Evolutionary conservation across 1,284 basidiomycete genomes (phyloP).

Genomic region (Sanghuangporus baumii): DNA sequence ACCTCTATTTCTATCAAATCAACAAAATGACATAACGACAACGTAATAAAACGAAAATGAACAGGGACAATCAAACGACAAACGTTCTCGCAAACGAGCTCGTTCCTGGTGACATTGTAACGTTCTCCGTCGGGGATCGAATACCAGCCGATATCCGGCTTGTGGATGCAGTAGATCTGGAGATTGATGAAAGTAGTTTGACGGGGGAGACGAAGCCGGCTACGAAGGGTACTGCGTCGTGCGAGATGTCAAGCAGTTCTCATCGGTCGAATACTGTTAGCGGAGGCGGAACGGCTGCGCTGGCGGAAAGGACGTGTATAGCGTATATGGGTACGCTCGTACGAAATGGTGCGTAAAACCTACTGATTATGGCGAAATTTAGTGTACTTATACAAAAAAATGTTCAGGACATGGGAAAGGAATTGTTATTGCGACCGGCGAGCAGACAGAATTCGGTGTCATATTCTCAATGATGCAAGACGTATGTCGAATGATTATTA

Average conservation of each 20-base stretch:
- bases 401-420: conserved; percentile 75
- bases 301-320: conserved; percentile 86
- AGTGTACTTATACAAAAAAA: background rate
- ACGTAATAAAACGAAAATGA: background rate
- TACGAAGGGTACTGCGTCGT: conserved; percentile 61
- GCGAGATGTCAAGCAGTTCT: conserved; percentile 22
- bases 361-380: background rate
- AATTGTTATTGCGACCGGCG: conserved; percentile 87
- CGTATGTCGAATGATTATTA: conserved; percentile 37
- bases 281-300: conserved; percentile 50
- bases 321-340: conserved; percentile 98
- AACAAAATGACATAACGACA: conserved; percentile 11
- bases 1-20: conserved; percentile 5
- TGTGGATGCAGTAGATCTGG: conserved; percentile 72
- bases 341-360: conserved; percentile 60
- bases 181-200: conserved; percentile 92
- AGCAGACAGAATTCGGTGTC: conserved; percentile 90
- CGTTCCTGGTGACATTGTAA: conserved; percentile 91
- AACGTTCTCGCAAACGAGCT: conserved; percentile 90
- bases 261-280: conserved; percentile 20
- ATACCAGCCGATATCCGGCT: conserved; percentile 92
- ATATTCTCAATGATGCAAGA: conserved; percentile 99
- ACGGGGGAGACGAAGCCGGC: conserved; percentile 91
- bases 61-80: conserved; percentile 65
- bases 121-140: conserved; percentile 88